Base-by-base conservation (phyloP, 1,284 basidiomycete species). In the Nidula niveotomentosa region DNA sequence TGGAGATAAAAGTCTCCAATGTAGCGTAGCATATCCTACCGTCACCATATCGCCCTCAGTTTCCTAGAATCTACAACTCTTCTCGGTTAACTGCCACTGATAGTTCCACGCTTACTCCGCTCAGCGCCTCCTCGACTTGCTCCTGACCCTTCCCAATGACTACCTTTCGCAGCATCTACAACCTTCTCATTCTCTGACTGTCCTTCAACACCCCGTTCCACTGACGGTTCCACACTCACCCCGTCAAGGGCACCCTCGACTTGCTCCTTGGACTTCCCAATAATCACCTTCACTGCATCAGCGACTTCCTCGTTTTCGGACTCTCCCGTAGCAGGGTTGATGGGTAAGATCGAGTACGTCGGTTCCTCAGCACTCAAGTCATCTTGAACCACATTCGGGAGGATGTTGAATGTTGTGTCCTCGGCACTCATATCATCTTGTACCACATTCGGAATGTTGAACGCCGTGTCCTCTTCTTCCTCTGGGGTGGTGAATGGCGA, bases 271-370 rank as follows among this genome's bases (percentile, higher is more conserved):
- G 61, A 59, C 52, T 71, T 70, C 44, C 85, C 83, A 54, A 89
- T 58, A 34, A 76, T 56, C 10, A 73, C 53, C 48, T 62, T 63
- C 33, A 62, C 61, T 8, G 59, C 57, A 34, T 68, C 64, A 6
- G 62, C 55, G 39, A 15, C 51, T 30, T 50, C 53, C 53, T 48
- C 53, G 23, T 57, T 43, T 50, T 53, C 56, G 8, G 52, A 44
- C 36, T 37, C 56, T 8, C 36, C 49, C n/a, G 30, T 7, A n/a
- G 43, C 51, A 52, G 37, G 55, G 13, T 60, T 63, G 56, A 64
- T 73, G 3, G 85, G 84, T 33, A 84, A 68, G 52, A 84, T 81
- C 36, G 82, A 79, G 45, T 15, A 47, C 45, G 5, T 47, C n/a
- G 45, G 45, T 18, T 47, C 48, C 37, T 76, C 61, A 5, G 72